phyloP scores from a whole-genome alignment of 192 early-diverging fungal genomes.

The Cladochytrium replicatum region DNA sequence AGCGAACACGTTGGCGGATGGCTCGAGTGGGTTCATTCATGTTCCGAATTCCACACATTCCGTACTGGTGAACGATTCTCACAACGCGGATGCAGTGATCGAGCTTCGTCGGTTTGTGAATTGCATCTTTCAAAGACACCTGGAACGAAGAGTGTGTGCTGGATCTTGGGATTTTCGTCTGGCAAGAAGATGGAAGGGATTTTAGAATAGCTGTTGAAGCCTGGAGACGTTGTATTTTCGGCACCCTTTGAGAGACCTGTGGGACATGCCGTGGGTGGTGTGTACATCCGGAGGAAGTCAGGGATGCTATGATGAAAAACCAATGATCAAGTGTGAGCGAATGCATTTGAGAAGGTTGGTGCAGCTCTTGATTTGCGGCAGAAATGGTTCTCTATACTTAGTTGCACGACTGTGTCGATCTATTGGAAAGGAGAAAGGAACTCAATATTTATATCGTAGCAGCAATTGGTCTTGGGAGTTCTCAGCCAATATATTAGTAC shows the following conservation, averaged over 20 bases:
- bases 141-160: slow-evolving; percentile 37
- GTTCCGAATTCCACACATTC: slow-evolving; percentile 25
- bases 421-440: too few species aligned
- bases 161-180: slow-evolving; percentile 66
- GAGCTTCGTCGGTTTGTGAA: slow-evolving; percentile 60
- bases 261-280: slow-evolving; percentile 93
- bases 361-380: too few species aligned
- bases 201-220: slow-evolving; percentile 44
- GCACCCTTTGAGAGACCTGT: slow-evolving; percentile 68
- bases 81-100: slow-evolving; percentile 68
- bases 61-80: slow-evolving; percentile 75
- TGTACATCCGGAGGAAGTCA: too few species aligned
- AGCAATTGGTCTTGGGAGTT: too few species aligned
- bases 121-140: neutral
- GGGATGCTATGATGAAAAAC: too few species aligned
- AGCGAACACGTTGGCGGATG: slow-evolving; percentile 79
- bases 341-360: too few species aligned
- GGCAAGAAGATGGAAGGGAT: slow-evolving; percentile 59
- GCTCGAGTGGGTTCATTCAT: too few species aligned
- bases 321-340: too few species aligned
- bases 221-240: slow-evolving; percentile 53
- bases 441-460: too few species aligned
- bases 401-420: too few species aligned
- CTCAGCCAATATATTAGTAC: too few species aligned
- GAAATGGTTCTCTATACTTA: too few species aligned